These are phyloP conservation scores for Solanum megistacrolobum DNA, from an alignment of 257 asterid species.

Conservation along the genomic window DNA sequence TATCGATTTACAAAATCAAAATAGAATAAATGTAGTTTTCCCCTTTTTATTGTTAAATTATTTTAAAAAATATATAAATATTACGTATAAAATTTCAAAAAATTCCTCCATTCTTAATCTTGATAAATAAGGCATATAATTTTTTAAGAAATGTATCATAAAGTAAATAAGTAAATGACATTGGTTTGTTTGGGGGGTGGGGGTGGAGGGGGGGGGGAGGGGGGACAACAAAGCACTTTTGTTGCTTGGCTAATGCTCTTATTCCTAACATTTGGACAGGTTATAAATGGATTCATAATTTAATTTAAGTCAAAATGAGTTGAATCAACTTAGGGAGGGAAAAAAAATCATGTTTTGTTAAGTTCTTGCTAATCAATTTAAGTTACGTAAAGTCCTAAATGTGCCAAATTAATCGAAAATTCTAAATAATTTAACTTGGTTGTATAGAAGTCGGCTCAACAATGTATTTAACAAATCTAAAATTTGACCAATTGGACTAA, in stretches of 20 bases:
- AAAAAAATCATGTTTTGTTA: no score
- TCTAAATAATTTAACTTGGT: background rate
- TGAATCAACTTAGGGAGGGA: background rate
- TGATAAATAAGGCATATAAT: background rate
- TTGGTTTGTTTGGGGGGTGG: no score
- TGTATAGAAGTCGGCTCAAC: background rate
- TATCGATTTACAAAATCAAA: no score
- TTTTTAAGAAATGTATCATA: no score
- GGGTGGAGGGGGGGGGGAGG: no score
- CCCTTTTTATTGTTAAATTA: no score
- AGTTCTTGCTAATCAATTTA: background rate
- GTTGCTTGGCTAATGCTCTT: no score
- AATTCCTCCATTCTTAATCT: background rate
- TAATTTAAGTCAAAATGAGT: background rate
- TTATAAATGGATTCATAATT: background rate
- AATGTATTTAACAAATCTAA: background rate
- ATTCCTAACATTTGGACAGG: background rate
- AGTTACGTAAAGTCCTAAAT: background rate
- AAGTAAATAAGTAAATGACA: no score
- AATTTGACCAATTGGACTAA: background rate
- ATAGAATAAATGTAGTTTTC: no score
- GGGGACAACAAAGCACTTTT: no score
- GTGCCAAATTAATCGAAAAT: background rate
- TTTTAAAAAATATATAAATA: accelerated
- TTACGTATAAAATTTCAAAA: no score